phyloP scores from a whole-genome alignment of 1,284 basidiomycete species.

The Chondrostereum purpureum region DNA sequence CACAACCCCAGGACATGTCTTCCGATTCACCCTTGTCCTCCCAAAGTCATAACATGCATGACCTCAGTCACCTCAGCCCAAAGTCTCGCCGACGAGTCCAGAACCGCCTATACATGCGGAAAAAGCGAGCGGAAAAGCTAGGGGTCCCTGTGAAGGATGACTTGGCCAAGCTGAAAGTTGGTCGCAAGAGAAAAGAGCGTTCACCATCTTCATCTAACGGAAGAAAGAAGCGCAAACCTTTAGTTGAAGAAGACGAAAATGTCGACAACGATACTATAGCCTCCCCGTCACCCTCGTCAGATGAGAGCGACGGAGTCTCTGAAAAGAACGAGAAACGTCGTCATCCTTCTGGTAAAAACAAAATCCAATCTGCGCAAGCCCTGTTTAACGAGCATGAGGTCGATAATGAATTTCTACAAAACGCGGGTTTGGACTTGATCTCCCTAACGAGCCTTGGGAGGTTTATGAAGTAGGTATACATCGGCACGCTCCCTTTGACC shows the following conservation, averaged over 20 bases:
- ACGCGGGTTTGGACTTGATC: slow-evolving; percentile 42
- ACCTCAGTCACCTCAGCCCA: slow-evolving; percentile 34
- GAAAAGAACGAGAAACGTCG: slow-evolving; percentile 15
- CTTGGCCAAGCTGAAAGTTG: slow-evolving; percentile 36
- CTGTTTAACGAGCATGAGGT: slow-evolving; percentile 36
- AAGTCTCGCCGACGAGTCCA: slow-evolving; percentile 45
- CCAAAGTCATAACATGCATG: background rate
- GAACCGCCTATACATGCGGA: slow-evolving; percentile 68
- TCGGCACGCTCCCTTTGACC: slow-evolving; percentile 13
- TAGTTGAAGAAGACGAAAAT: slow-evolving; percentile 8
- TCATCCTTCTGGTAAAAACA: slow-evolving; percentile 30
- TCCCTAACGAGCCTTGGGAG: slow-evolving; percentile 28
- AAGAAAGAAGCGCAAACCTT: slow-evolving; percentile 10
- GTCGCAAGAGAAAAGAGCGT: slow-evolving; percentile 29
- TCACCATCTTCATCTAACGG: slow-evolving; percentile 12
- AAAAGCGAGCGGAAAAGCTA: slow-evolving; percentile 47
- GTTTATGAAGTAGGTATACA: background rate
- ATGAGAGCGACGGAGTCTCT: slow-evolving; percentile 10
- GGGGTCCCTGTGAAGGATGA: slow-evolving; percentile 30
- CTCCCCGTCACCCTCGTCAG: no score
- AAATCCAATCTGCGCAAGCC: slow-evolving; percentile 36
- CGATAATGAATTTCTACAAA: slow-evolving; percentile 32
- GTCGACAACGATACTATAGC: no score
- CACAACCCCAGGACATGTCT: background rate
- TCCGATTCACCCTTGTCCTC: background rate